These are phyloP conservation scores for Rhizomucor miehei DNA, from an alignment of 371 early-diverging fungal species.

Conservation along the genomic window DNA sequence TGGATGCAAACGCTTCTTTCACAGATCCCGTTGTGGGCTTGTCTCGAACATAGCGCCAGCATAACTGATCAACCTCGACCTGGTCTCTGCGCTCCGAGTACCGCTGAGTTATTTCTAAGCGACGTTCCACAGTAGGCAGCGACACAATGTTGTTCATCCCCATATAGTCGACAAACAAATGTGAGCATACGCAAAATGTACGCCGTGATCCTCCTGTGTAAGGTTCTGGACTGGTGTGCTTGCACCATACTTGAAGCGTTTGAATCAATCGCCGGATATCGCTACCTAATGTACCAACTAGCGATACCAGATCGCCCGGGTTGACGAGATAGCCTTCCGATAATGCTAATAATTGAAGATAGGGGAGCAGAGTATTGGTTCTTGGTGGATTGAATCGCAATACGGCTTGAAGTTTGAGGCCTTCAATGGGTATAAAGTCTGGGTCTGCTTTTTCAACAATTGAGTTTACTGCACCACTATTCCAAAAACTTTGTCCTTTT, in stretches of 20 bases:
- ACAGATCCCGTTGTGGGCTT: background rate
- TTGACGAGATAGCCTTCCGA: constrained; percentile 33
- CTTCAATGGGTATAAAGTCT: constrained; percentile 23
- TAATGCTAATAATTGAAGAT: constrained; percentile 37
- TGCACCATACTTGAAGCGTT: constrained; percentile 25
- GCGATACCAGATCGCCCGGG: constrained; percentile 24
- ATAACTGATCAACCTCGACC: background rate
- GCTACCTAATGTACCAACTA: constrained; percentile 22
- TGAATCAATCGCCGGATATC: constrained; percentile 35
- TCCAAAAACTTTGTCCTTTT: too few species aligned
- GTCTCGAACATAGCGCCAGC: background rate
- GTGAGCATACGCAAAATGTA: constrained; percentile 1
- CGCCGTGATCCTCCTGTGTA: background rate
- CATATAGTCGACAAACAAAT: constrained; percentile 8
- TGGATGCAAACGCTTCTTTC: background rate
- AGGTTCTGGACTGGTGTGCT: background rate
- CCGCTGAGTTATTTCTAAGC: background rate
- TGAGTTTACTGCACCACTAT: background rate
- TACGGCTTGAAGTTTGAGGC: constrained; percentile 18
- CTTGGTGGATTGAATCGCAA: constrained; percentile 17
- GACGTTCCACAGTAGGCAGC: background rate
- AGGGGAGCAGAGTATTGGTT: constrained; percentile 21
- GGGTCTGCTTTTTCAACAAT: constrained; percentile 13
- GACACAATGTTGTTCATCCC: constrained; percentile 1
- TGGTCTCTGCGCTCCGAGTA: background rate